Evolutionary conservation across 768 basidiomycete genomes (phyloP).

Genomic region (Holtermannia corniformis): DNA sequence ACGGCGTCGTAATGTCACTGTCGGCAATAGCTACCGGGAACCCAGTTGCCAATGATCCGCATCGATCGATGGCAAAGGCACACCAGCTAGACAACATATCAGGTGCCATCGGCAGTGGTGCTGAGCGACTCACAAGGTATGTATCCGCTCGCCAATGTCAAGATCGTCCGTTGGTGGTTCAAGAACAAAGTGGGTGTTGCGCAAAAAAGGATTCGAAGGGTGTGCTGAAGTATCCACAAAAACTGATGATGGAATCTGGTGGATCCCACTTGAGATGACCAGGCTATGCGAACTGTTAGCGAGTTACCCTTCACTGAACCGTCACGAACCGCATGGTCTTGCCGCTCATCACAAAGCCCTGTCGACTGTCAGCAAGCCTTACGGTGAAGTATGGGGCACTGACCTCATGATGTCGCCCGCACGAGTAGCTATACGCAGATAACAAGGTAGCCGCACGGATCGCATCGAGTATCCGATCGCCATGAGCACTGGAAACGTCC

Average conservation of each 20-base stretch:
- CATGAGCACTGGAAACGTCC: conserved; percentile 15
- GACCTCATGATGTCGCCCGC: conserved; percentile 27
- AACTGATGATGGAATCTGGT: conserved; percentile 22
- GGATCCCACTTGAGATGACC: conserved; percentile 22
- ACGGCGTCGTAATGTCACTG: conserved; percentile 35
- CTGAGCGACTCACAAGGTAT: conserved; percentile 22
- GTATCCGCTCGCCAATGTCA: conserved; percentile 30
- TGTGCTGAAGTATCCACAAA: conserved; percentile 11
- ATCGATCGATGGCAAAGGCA: conserved; percentile 20
- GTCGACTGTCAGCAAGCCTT: background rate
- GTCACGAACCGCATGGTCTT: background rate
- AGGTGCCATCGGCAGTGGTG: background rate
- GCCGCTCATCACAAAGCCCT: conserved; percentile 26
- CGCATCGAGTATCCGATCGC: conserved; percentile 27
- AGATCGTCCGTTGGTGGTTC: conserved; percentile 29
- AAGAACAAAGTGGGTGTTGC: conserved; percentile 17
- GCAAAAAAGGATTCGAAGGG: conserved; percentile 16
- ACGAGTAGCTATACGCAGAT: conserved; percentile 21
- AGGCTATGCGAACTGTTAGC: background rate
- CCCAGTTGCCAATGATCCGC: conserved; percentile 21
- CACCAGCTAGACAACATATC: conserved; percentile 21
- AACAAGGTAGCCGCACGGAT: conserved; percentile 28
- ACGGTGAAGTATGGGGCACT: background rate
- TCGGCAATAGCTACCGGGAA: conserved; percentile 20
- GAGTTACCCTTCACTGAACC: conserved; percentile 12